Percentiles rank a stretch among this genome's conserved stretches.
These are phyloP conservation scores for Daedaleopsis sinensis DNA, from an alignment of 768 basidiomycete species.

Conservation along the genomic window DNA sequence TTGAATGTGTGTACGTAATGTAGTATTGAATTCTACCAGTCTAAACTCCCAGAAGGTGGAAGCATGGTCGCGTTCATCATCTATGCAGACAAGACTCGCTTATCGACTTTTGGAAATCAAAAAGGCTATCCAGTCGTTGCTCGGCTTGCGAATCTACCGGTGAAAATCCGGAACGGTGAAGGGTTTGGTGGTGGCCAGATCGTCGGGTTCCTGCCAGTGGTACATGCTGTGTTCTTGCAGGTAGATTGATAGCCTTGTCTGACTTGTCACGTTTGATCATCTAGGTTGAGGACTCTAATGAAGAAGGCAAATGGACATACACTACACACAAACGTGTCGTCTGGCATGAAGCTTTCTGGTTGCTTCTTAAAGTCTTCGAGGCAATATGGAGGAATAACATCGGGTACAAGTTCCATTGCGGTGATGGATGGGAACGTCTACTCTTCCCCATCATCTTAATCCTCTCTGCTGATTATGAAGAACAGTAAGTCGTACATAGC, in stretches of 20 bases:
- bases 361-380: slow-evolving; percentile 15
- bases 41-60: slow-evolving; percentile 13
- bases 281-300: slow-evolving; percentile 31
- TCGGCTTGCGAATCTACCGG: slow-evolving; percentile 22
- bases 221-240: slow-evolving; percentile 4
- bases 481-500: slow-evolving; percentile 12
- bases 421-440: not conserved
- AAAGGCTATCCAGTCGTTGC: slow-evolving; percentile 28
- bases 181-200: slow-evolving; percentile 20
- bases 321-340: slow-evolving; percentile 26
- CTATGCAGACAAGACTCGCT: slow-evolving; percentile 25
- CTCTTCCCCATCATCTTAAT: slow-evolving; percentile 9
- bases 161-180: slow-evolving; percentile 19
- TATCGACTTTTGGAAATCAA: slow-evolving; percentile 21
- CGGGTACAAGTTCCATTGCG: not conserved
- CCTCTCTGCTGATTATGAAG: slow-evolving; percentile 18
- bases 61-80: slow-evolving; percentile 15
- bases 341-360: slow-evolving; percentile 42
- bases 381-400: not conserved
- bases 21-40: slow-evolving; percentile 2
- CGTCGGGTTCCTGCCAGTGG: slow-evolving; percentile 22
- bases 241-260: too few species aligned
- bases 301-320: slow-evolving; percentile 35
- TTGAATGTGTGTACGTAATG: not conserved
- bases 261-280: too few species aligned